Evolutionary conservation across 495 filamentous ascomycete species (phyloP), one percentile per base, ranked within the genome.

Genomic region (Aspergillus sclerotiicarbonarius): DNA sequence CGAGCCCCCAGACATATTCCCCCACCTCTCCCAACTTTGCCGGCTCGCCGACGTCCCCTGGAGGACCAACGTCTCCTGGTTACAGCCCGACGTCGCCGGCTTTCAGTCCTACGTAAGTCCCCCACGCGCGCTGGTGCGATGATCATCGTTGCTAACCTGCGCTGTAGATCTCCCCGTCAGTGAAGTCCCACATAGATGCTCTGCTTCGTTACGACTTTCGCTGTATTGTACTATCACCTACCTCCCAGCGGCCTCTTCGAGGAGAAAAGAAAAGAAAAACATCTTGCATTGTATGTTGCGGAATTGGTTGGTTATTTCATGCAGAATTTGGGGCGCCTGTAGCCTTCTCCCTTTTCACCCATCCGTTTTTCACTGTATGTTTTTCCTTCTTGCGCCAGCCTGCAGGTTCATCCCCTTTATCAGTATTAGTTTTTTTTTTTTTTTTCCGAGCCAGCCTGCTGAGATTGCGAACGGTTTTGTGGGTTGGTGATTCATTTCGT

Each of bases 21-120:
- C 89, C 89, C 8, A 91, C 88, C 37, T 90, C 87, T 60, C 90
- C 90, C 25, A 79, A 81, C 41, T 85, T 89, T 72, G 76, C 80
- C 71, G 79, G 80, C 61, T 85, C 84, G 20, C 82, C 84, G 61
- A 80, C 77, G 46, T 81, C 76, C 30, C 75, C 75, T 57, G 71
- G 74, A 53, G 71, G 77, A n/a, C 76, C 77, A 25, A 78, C 76
- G 9, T 80, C 80, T 54, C 82, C 82, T 54, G 78, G 79, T 44
- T 85, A 82, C 69, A 83, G 81, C 57, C 83, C 83, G 32, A 82
- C 77, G 58, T 80, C 78, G 25, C 79, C 79, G 51, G 71, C 74
- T 53, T 80, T 73, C 54, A 78, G 75, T 53, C 74, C 75, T 60
- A 70, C 75, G 74, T 78, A 68, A 67, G 75, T 71, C 25, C 16